Evolutionary conservation across 345 rosid species (phyloP).

Genomic region (Lenwebbia sp.): DNA sequence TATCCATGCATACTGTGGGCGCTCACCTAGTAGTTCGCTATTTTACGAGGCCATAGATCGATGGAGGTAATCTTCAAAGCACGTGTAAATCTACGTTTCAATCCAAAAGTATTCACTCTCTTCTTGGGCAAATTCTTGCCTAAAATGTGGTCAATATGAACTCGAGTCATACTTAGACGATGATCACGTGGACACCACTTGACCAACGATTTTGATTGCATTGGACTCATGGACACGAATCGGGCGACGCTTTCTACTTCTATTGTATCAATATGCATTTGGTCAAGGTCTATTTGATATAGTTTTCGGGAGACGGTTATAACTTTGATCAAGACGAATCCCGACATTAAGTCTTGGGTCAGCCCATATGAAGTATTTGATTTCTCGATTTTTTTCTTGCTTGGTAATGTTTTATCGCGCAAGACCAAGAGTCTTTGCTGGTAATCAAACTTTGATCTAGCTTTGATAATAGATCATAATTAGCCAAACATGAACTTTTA

Average conservation of each 20-base stretch:
- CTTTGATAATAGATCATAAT: background rate
- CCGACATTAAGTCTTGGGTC: too few relatives aligned
- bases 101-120: background rate
- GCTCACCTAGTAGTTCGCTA: background rate
- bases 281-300: too few relatives aligned
- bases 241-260: too few relatives aligned
- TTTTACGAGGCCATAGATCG: background rate
- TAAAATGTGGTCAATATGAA: background rate
- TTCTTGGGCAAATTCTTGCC: background rate
- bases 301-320: too few relatives aligned
- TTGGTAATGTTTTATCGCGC: background rate
- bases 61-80: background rate
- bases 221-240: background rate
- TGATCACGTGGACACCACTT: too few relatives aligned
- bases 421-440: background rate
- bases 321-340: too few relatives aligned
- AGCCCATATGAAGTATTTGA: too few relatives aligned
- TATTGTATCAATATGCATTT: too few relatives aligned
- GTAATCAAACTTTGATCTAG: background rate
- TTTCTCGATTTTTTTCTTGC: background rate
- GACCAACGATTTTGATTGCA: too few relatives aligned
- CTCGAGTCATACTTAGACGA: background rate
- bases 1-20: background rate
- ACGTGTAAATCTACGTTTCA: background rate
- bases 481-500: background rate